Evolutionary conservation across 1,139 yeast genomes (phyloP).

Genomic region (Pneumocystis oryctolagi): DNA sequence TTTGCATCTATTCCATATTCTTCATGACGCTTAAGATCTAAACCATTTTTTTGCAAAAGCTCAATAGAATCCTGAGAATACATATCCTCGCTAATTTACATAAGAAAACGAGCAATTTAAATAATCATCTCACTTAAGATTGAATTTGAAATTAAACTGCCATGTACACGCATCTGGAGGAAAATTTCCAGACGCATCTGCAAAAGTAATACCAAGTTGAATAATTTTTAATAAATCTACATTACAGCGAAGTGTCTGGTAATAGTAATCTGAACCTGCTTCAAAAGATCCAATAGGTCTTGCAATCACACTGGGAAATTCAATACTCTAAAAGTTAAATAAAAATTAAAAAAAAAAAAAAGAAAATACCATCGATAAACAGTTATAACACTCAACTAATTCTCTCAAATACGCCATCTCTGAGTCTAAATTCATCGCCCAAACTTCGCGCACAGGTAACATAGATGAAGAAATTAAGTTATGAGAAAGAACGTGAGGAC

Average conservation of each 20-base stretch:
- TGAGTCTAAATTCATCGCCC: conserved; percentile 70
- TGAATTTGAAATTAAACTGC: conserved; percentile 89
- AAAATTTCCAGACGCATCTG: conserved; percentile 62
- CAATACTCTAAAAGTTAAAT: conserved; percentile 46
- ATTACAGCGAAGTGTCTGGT: conserved; percentile 83
- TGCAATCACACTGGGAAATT: conserved; percentile 91
- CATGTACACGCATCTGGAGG: conserved; percentile 58
- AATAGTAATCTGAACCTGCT: conserved; percentile 82
- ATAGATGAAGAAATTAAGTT: neutral
- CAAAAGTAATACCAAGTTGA: conserved; percentile 73
- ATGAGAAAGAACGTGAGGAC: neutral
- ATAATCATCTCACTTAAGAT: conserved; percentile 25
- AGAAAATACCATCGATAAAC: conserved; percentile 37
- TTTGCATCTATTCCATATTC: conserved; percentile 65
- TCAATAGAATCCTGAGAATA: conserved; percentile 63
- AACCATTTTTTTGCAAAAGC: conserved; percentile 63
- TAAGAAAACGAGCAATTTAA: conserved; percentile 16
- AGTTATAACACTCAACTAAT: conserved; percentile 52
- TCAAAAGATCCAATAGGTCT: conserved; percentile 94
- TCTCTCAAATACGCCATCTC: conserved; percentile 66
- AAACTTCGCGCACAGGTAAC: conserved; percentile 38
- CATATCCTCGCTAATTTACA: conserved; percentile 41
- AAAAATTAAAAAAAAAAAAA: conserved; percentile 23
- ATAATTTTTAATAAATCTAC: conserved; percentile 75
- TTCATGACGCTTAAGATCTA: conserved; percentile 64